Conservation (phyloP, 2,329 filamentous ascomycete species). For the Gyromitra esculenta region DNA sequence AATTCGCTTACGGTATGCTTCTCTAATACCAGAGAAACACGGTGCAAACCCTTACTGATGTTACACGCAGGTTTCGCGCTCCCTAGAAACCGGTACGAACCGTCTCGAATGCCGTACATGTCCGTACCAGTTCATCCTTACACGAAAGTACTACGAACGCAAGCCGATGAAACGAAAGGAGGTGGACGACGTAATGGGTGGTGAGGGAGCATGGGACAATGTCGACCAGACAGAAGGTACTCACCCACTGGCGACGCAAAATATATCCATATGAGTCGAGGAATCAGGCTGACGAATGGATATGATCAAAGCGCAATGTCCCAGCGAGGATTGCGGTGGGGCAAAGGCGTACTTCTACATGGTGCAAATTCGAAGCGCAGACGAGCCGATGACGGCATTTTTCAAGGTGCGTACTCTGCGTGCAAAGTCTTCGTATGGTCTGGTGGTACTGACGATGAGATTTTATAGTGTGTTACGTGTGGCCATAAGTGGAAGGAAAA, state of each 20-base stretch:
- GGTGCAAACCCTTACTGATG: neutral
- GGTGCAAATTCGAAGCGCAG: conserved; percentile 95
- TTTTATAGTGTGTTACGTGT: conserved; percentile 71
- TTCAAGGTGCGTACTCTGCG: conserved; percentile 72
- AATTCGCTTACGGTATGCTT: conserved; percentile 77
- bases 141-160: conserved; percentile 79
- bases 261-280: neutral
- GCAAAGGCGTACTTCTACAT: conserved; percentile 92
- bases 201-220: conserved; percentile 87
- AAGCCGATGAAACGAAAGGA: conserved; percentile 83
- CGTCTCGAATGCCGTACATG: conserved; percentile 95
- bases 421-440: conserved; percentile 45
- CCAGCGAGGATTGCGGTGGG: conserved; percentile 80
- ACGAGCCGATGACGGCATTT: conserved; percentile 98
- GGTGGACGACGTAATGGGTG: conserved; percentile 87
- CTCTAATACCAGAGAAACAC: neutral
- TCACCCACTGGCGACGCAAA: neutral
- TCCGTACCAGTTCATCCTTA: conserved; percentile 87
- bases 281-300: conserved; percentile 31
- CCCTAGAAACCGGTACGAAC: conserved; percentile 67
- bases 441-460: conserved; percentile 45
- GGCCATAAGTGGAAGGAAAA: conserved; percentile 74
- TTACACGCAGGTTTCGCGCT: conserved; percentile 59
- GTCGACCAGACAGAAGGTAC: conserved; percentile 78
- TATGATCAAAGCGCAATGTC: conserved; percentile 73